Base-by-base conservation (phyloP, 306 rosid species). In the Rosa persica region DNA sequence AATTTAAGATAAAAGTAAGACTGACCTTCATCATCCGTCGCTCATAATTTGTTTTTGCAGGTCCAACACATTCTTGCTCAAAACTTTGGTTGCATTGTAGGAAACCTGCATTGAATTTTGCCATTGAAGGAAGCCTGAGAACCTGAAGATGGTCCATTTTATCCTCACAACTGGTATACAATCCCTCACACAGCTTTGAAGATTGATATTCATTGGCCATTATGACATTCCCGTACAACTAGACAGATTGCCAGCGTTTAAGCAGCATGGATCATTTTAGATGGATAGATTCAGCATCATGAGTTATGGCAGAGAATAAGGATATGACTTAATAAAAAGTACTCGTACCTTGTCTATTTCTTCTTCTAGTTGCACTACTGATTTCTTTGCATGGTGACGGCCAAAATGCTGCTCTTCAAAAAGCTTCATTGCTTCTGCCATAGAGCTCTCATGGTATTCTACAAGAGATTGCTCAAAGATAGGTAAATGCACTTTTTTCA, bases 321-420 rank as follows among this genome's bases (percentile, higher is more conserved):
- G 2, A 52, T 39, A 12, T 0, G 48, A 34, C 23, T 39, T 22
- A 68, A 57, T 19, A 48, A 17, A 51, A 73, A n/a, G 66, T 51
- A 60, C 48, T 64, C 73, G 60, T 57, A 94, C 98, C 97, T 87
- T 92, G 48, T 86, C 83, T 66, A 92, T 44, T 89, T 90, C 93
- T 83, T 92, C 97, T 85, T 92, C 87, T 66, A 94, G 97, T 79
- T 92, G 92, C 77, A 47, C 8, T 27, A 85, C 82, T 36, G 98
- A 94, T 90, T 89, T 94, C 90, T 88, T 90, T 15, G 97, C 98
- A 77, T 94, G 97, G 83, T 89, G 84, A 81, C 84, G 95, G 43
- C 98, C 98, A 85, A 94, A 94, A 88, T 92, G 97, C 67, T 94
- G 91, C 65, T 86, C 85, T 49, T 94, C 97, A 85, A 94, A 94